Percentiles rank a stretch among this genome's conserved stretches.
These are phyloP conservation scores for Pisolithus orientalis DNA, from an alignment of 768 basidiomycete species.

Conservation along the genomic window DNA sequence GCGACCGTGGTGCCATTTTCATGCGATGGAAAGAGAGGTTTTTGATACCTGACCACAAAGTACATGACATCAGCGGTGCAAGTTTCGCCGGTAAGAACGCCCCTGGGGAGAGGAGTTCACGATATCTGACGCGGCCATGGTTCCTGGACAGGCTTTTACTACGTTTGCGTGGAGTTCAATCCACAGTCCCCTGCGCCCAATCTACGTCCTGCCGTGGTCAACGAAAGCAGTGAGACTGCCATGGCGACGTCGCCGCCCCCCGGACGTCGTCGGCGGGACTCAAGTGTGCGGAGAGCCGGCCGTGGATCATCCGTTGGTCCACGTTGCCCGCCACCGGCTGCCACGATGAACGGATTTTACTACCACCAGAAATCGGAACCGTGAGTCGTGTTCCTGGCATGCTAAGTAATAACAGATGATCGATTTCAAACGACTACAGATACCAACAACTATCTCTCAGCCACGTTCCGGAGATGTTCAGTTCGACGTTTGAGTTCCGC, in stretches of 20 bases:
- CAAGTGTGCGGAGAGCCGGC: constrained; percentile 38
- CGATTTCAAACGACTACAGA: constrained; percentile 32
- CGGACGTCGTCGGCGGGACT: constrained; percentile 35
- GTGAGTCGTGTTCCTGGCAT: constrained; percentile 42
- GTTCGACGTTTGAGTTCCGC: constrained; percentile 83
- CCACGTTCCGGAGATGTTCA: constrained; percentile 69
- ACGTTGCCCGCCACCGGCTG: constrained; percentile 42
- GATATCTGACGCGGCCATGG: constrained; percentile 13
- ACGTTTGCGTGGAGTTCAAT: constrained; percentile 90
- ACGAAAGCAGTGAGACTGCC: constrained; percentile 23
- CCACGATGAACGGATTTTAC: constrained; percentile 87
- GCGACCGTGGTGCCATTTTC: constrained; percentile 78
- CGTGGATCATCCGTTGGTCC: constrained; percentile 47
- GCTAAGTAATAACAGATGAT: not conserved
- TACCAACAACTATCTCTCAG: constrained; percentile 85
- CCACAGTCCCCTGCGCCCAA: constrained; percentile 42
- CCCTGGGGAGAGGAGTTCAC: not conserved
- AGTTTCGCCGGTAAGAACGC: constrained; percentile 77
- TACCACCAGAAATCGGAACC: constrained; percentile 92
- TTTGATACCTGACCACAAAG: constrained; percentile 89
- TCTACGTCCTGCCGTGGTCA: constrained; percentile 25
- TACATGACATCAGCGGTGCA: constrained; percentile 91
- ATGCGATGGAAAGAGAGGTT: constrained; percentile 98
- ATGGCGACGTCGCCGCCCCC: constrained; percentile 29
- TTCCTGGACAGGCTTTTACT: constrained; percentile 71